Evolutionary conservation across 345 rosid genomes (phyloP).

Genomic region (Populus ilicifolia): DNA sequence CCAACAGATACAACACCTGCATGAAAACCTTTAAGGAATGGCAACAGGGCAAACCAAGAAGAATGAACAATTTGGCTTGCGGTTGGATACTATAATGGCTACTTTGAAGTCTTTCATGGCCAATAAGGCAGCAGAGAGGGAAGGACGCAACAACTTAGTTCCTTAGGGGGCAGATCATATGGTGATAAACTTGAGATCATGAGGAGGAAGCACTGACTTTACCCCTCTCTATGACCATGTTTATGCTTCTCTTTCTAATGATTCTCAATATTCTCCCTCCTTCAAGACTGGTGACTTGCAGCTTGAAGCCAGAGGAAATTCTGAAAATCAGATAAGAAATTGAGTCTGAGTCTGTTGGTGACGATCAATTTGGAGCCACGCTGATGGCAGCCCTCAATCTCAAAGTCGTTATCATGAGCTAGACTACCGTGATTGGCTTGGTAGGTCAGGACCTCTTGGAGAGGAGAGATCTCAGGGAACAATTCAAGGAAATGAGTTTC

Average conservation of each 20-base stretch:
- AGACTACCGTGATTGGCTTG: constrained; percentile 83
- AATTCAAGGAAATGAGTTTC: constrained; percentile 20
- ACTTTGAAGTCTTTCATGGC: too few relatives aligned
- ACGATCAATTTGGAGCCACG: constrained; percentile 60
- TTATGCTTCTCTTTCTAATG: background rate
- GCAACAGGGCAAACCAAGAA: too few relatives aligned
- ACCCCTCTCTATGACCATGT: constrained; percentile 9
- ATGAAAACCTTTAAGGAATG: too few relatives aligned
- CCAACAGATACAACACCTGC: too few relatives aligned
- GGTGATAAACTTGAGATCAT: constrained; percentile 35
- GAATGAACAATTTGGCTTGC: too few relatives aligned
- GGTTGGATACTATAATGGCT: too few relatives aligned
- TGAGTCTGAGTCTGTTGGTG: constrained; percentile 57
- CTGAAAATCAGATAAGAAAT: constrained; percentile 53
- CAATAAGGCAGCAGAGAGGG: too few relatives aligned
- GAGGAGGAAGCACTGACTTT: constrained; percentile 21
- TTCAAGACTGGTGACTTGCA: background rate
- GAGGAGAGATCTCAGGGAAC: constrained; percentile 62
- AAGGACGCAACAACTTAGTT: too few relatives aligned
- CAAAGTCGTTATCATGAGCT: constrained; percentile 63
- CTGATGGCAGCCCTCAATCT: constrained; percentile 43
- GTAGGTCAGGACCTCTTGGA: constrained; percentile 50
- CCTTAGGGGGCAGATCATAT: constrained; percentile 19
- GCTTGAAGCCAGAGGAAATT: constrained; percentile 42
- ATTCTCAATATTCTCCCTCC: constrained; percentile 2